These are phyloP conservation scores for Blastomyces silverae DNA, from an alignment of 2,329 filamentous ascomycete species.

Conservation along the genomic window DNA sequence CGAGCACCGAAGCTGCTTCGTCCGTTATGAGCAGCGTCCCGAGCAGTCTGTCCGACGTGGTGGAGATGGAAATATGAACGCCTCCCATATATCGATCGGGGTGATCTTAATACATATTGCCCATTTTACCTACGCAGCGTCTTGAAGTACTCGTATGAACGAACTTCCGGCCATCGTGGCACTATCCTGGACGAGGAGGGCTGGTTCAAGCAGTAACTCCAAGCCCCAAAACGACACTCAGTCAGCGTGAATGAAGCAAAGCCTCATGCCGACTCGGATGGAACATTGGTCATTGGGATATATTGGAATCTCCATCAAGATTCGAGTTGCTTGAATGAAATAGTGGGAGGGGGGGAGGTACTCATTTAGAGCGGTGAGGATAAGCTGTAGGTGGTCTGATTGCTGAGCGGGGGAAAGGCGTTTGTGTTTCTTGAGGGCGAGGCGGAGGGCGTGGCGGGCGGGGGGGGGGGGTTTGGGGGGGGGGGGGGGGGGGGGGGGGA, in stretches of 20 bases:
- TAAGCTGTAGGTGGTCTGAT: conserved; percentile 59
- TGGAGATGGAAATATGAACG: conserved; percentile 34
- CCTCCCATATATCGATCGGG: not conserved
- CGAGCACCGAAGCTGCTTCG: conserved; percentile 30
- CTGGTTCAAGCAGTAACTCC: not conserved
- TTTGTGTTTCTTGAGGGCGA: conserved; percentile 83
- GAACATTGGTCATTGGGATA: not conserved
- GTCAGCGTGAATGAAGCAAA: not conserved
- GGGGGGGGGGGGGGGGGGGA: conserved; percentile 51
- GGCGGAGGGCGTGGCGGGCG: conserved; percentile 72
- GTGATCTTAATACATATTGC: not conserved
- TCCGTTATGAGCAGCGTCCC: conserved; percentile 38
- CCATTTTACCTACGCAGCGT: not conserved
- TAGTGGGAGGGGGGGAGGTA: conserved; percentile 64
- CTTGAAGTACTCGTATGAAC: not conserved
- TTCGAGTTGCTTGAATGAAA: not conserved
- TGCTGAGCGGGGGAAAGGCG: conserved; percentile 67
- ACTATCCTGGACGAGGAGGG: not conserved
- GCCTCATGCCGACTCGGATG: not conserved
- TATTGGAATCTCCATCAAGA: not conserved
- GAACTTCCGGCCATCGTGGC: not conserved
- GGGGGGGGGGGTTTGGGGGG: conserved; percentile 76
- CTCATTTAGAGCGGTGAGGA: conserved; percentile 62
- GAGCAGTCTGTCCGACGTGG: conserved; percentile 36
- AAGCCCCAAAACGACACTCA: not conserved